These are phyloP conservation scores for Capsicum rhomboideum DNA, from an alignment of 257 asterid species.

Conservation along the genomic window DNA sequence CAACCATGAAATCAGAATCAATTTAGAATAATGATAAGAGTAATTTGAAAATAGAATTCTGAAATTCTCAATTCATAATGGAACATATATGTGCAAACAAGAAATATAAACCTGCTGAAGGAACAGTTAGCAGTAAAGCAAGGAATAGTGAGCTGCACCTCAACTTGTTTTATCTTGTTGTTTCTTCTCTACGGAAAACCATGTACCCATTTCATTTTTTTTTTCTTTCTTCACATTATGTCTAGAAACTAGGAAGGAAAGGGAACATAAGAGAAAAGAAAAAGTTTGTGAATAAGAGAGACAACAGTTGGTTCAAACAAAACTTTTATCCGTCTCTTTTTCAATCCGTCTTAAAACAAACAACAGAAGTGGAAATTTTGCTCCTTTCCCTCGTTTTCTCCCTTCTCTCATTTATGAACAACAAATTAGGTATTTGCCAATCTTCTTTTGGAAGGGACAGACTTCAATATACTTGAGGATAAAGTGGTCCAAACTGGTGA, in stretches of 20 bases:
- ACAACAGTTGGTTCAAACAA: neutral
- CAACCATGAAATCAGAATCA: conserved; percentile 7
- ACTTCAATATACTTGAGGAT: neutral
- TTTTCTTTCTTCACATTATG: neutral
- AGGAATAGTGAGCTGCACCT: neutral
- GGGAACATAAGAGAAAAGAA: neutral
- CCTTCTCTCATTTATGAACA: too few relatives aligned
- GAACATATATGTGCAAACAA: neutral
- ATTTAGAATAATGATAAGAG: neutral
- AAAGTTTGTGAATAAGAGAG: neutral
- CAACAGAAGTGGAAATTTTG: neutral
- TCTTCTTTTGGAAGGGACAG: neutral
- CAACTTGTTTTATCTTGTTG: neutral
- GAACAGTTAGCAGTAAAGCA: neutral
- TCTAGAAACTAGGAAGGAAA: neutral
- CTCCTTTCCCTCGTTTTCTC: neutral
- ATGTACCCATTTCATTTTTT: neutral
- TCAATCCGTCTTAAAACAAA: neutral
- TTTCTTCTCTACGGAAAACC: neutral
- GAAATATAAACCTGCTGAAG: neutral
- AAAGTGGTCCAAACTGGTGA: neutral
- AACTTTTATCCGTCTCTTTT: neutral
- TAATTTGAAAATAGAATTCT: neutral
- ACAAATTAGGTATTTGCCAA: neutral
- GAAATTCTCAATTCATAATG: too few relatives aligned